Evolutionary conservation across 2,329 filamentous ascomycete species (phyloP).

Genomic region (Talaromyces sp.): DNA sequence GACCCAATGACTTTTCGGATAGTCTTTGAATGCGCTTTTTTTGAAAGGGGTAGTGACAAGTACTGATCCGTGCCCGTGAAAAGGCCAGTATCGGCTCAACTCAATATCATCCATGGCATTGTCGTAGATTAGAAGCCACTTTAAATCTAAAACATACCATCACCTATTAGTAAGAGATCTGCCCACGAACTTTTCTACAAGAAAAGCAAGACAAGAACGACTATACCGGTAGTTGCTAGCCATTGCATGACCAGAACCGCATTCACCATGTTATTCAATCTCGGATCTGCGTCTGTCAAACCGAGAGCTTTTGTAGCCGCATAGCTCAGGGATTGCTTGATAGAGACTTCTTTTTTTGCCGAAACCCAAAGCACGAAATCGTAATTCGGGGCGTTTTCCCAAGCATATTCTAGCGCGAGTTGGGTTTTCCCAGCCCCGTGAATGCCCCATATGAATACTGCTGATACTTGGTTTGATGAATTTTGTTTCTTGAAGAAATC

Average conservation of each 20-base stretch:
- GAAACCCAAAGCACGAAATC: background rate
- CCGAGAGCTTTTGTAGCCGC: background rate
- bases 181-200: background rate
- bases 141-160: background rate
- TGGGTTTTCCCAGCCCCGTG: background rate
- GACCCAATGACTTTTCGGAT: background rate
- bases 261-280: background rate
- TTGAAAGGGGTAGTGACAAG: background rate
- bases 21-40: background rate
- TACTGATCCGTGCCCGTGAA: background rate
- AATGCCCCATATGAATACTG: background rate
- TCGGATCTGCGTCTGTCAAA: background rate
- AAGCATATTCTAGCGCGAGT: background rate
- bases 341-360: background rate
- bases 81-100: background rate
- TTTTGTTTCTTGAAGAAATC: background rate
- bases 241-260: background rate
- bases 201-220: background rate
- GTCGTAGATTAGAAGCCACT: background rate
- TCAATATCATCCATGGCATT: background rate
- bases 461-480: background rate
- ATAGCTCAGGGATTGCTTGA: background rate
- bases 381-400: background rate
- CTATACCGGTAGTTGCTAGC: background rate
- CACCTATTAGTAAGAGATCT: background rate